Percentiles rank a stretch among this genome's conserved stretches.
phyloP scores from a whole-genome alignment of 139 green algal genomes.

The Tetraselmis striata region DNA sequence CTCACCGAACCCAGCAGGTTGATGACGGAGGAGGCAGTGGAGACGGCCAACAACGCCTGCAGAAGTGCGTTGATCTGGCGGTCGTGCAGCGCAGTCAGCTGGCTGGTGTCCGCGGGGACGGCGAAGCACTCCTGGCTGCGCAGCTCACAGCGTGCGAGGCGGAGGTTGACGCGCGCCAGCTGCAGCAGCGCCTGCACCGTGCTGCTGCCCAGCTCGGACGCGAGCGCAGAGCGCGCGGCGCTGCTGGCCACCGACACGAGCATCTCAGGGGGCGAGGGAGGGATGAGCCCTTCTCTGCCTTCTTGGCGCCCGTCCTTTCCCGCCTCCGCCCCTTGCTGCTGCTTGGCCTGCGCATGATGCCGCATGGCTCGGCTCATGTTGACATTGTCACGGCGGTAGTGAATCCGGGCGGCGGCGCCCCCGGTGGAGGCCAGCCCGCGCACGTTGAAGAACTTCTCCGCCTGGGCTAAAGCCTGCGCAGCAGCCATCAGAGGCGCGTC shows the following conservation, averaged over 20 bases:
- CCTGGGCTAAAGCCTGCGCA: not conserved
- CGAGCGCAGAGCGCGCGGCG: not conserved
- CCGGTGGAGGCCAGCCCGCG: not conserved
- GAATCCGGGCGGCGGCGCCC: not conserved
- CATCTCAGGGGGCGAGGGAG: not conserved
- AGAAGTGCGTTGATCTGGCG: not conserved
- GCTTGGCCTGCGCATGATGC: not conserved
- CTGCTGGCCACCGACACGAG: not conserved
- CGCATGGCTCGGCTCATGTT: not conserved
- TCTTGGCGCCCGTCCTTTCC: too few relatives aligned
- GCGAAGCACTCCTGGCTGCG: not conserved
- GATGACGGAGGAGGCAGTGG: not conserved
- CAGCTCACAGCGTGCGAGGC: not conserved
- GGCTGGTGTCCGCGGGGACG: not conserved
- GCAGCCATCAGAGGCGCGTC: too few relatives aligned
- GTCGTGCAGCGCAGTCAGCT: not conserved
- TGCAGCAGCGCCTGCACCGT: not conserved
- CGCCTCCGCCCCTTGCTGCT: not conserved
- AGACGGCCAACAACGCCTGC: not conserved
- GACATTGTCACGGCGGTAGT: not conserved
- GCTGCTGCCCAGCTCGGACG: not conserved
- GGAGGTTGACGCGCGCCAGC: not conserved
- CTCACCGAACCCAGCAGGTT: not conserved
- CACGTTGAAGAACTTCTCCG: not conserved
- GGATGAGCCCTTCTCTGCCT: not conserved